phyloP scores from a whole-genome alignment of 2,329 filamentous ascomycete genomes.

The Hypoxylon sp. region DNA sequence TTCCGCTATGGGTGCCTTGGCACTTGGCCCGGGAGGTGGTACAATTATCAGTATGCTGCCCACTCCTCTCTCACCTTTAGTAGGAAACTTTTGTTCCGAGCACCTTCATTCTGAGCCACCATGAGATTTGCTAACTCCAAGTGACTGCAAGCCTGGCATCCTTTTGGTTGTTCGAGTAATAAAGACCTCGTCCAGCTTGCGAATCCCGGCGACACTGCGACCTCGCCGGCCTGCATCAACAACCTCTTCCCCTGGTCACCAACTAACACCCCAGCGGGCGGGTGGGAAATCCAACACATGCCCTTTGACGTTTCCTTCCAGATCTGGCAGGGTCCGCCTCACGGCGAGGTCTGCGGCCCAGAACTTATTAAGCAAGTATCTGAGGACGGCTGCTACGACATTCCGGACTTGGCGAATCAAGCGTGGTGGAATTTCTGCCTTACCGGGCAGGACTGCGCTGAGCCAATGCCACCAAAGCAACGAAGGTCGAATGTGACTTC shows the following conservation, averaged over 20 bases:
- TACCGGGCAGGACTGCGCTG: not conserved
- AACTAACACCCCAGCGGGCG: not conserved
- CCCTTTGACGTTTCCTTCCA: not conserved
- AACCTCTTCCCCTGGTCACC: not conserved
- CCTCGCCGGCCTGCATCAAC: not conserved
- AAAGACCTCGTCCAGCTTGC: not conserved
- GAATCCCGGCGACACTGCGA: slow-evolving; percentile 1
- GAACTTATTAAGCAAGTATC: not conserved
- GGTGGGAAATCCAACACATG: not conserved
- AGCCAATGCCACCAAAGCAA: not conserved
- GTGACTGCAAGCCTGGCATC: not conserved
- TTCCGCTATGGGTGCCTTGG: not conserved
- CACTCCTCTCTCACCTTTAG: not conserved
- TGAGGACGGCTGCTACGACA: slow-evolving; percentile 1
- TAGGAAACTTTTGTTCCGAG: not conserved
- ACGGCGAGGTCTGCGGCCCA: not conserved
- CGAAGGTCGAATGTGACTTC: not conserved
- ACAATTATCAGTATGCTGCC: not conserved
- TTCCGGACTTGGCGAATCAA: not conserved
- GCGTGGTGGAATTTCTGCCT: not conserved
- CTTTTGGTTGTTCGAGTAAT: not conserved
- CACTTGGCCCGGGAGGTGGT: slow-evolving; percentile 3
- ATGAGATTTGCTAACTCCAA: not conserved
- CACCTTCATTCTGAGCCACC: not conserved
- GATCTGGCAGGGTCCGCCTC: not conserved